Percentiles rank a stretch among this genome's conserved stretches.
Evolutionary conservation across 306 rosid genomes (phyloP).

Genomic region (Fragaria nilgerrensis): DNA sequence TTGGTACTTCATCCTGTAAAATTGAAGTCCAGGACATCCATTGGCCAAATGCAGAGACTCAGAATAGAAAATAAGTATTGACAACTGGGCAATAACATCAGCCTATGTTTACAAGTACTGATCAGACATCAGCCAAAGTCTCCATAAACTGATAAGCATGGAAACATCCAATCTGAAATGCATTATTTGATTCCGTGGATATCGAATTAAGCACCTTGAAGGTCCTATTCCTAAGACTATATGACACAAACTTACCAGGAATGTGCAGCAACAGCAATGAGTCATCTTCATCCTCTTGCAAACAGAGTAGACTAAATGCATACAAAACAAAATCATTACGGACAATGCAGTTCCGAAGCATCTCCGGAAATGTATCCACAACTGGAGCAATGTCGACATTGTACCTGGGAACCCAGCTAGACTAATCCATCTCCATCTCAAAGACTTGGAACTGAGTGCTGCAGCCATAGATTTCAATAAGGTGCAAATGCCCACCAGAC

Average conservation of each 20-base stretch:
- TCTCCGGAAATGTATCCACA: conserved; percentile 10
- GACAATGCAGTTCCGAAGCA: neutral
- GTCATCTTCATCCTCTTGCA: conserved; percentile 17
- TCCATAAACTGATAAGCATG: conserved; percentile 19
- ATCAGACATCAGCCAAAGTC: conserved; percentile 18
- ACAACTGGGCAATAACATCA: neutral
- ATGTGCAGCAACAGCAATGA: conserved; percentile 21
- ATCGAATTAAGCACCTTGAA: conserved; percentile 1
- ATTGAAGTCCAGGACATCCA: neutral
- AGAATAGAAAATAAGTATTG: neutral
- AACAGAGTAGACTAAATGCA: conserved; percentile 13
- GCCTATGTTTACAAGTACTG: neutral
- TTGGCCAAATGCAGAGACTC: neutral
- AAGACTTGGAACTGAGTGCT: conserved; percentile 23
- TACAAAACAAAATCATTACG: neutral
- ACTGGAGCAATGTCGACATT: conserved; percentile 20
- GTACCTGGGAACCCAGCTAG: conserved; percentile 35
- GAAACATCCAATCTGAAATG: conserved; percentile 4
- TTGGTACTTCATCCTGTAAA: neutral
- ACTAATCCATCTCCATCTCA: conserved; percentile 30
- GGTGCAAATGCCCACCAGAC: conserved; percentile 32
- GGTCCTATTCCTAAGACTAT: conserved; percentile 12
- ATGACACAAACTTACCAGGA: conserved; percentile 24
- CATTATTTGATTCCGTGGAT: neutral
- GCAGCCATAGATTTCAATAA: conserved; percentile 18